These are phyloP conservation scores for Pythium biforme DNA, from an alignment of 352 stramenopile species.

Conservation along the genomic window DNA sequence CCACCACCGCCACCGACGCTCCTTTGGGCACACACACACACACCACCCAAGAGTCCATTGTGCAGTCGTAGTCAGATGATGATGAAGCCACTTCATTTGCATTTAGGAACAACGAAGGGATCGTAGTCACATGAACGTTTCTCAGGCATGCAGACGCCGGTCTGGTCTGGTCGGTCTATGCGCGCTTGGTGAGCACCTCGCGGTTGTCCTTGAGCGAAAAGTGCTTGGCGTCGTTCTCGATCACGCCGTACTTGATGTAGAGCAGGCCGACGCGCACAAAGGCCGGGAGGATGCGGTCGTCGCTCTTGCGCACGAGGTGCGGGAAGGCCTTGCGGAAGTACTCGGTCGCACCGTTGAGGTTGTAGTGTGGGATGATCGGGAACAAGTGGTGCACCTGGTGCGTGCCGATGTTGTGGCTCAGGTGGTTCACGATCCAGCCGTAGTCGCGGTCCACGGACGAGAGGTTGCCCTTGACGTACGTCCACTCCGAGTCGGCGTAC, in stretches of 20 bases:
- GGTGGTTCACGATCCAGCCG: conserved; percentile 73
- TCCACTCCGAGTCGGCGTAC: conserved; percentile 84
- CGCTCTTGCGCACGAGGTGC: conserved; percentile 66
- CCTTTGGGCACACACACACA: background rate
- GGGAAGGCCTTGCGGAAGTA: conserved; percentile 71
- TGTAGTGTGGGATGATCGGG: conserved; percentile 87
- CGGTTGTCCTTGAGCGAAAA: conserved; percentile 67
- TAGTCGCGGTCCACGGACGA: conserved; percentile 81
- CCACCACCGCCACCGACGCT: background rate
- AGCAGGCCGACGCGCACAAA: conserved; percentile 62
- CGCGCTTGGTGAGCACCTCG: conserved; percentile 23
- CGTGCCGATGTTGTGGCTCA: conserved; percentile 87
- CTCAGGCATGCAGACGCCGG: background rate
- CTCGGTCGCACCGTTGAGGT: conserved; percentile 57
- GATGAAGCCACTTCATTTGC: background rate
- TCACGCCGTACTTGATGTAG: conserved; percentile 72
- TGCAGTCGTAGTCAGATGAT: background rate
- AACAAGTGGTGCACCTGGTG: conserved; percentile 87
- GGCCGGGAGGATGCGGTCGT: conserved; percentile 62
- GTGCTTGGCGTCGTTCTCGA: conserved; percentile 56
- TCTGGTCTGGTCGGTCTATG: conserved; percentile 23
- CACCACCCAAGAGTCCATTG: background rate
- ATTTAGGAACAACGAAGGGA: background rate
- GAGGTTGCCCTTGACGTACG: conserved; percentile 82
- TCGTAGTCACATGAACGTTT: background rate